Conservation (phyloP, 768 basidiomycete species). For the Leccinum disarticulatum region DNA sequence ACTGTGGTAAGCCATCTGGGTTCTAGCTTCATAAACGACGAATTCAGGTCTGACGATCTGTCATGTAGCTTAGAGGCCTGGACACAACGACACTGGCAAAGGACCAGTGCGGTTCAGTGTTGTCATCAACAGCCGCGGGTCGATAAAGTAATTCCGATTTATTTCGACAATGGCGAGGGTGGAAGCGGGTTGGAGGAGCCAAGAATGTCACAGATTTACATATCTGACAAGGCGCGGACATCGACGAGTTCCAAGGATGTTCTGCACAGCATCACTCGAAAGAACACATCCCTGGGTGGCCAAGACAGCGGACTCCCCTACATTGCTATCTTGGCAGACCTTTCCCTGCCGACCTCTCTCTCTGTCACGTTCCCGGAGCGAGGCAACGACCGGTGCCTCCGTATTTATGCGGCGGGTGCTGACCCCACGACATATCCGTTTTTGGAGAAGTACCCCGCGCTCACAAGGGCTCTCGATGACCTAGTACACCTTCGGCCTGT, state of each 20-base stretch:
- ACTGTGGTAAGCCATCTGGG: neutral
- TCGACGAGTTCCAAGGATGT: neutral
- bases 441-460: neutral
- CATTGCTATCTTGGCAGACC: conserved; percentile 15
- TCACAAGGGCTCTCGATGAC: neutral
- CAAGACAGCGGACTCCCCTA: neutral
- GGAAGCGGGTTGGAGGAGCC: neutral
- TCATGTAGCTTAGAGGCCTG: neutral
- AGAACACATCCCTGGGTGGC: neutral
- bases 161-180: conserved; percentile 7
- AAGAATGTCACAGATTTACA: conserved; percentile 16
- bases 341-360: neutral
- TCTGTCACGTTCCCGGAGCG: conserved; percentile 3
- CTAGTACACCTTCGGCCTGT: conserved; percentile 2
- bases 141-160: neutral
- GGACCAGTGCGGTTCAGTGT: neutral
- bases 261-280: neutral
- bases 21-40: neutral
- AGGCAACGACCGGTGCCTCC: conserved; percentile 6
- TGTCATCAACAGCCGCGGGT: neutral
- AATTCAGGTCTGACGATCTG: neutral
- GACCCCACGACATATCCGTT: conserved; percentile 5
- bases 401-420: conserved; percentile 3
- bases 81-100: neutral
- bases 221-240: conserved; percentile 16